Percentiles rank a stretch among this genome's conserved stretches.
phyloP scores from a whole-genome alignment of 2,329 filamentous ascomycete genomes.

The Penicillium palitans region DNA sequence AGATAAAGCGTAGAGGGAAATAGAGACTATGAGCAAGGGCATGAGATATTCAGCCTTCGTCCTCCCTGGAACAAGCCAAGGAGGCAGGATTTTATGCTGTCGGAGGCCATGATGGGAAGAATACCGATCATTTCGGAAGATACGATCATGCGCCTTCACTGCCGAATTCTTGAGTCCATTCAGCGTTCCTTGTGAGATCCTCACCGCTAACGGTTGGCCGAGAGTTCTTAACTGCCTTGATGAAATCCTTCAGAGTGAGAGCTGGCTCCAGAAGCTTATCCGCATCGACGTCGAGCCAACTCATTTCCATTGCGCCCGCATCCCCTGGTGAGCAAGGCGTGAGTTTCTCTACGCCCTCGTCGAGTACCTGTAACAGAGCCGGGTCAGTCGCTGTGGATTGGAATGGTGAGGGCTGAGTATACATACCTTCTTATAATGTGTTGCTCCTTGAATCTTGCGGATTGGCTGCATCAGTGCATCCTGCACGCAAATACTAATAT shows the following conservation, averaged over 20 bases:
- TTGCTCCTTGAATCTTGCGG: constrained; percentile 93
- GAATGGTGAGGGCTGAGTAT: constrained; percentile 24
- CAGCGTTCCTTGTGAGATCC: constrained; percentile 78
- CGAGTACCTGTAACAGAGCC: constrained; percentile 58
- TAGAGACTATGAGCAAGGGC: constrained; percentile 1
- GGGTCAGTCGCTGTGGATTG: neutral
- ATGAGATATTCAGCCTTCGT: neutral
- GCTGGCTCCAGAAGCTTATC: constrained; percentile 84
- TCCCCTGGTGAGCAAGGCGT: constrained; percentile 96
- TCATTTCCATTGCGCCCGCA: constrained; percentile 83
- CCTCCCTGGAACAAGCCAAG: neutral
- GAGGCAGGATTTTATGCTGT: neutral
- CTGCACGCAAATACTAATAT: constrained; percentile 94
- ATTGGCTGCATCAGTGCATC: constrained; percentile 97
- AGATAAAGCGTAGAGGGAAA: neutral
- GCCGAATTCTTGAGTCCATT: constrained; percentile 96
- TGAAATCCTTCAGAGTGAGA: constrained; percentile 85
- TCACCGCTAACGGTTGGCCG: constrained; percentile 87
- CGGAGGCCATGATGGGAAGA: neutral
- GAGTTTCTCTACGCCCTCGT: constrained; percentile 60
- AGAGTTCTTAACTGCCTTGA: constrained; percentile 84
- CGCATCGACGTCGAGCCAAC: constrained; percentile 81
- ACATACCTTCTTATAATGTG: constrained; percentile 87
- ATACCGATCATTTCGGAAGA: neutral
- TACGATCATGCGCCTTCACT: constrained; percentile 70